A percentile compares a stretch with the other conserved stretches of the same genome.
These are phyloP conservation scores for Fusarium compactum DNA, from an alignment of 2,329 filamentous ascomycete species.

Conservation along the genomic window DNA sequence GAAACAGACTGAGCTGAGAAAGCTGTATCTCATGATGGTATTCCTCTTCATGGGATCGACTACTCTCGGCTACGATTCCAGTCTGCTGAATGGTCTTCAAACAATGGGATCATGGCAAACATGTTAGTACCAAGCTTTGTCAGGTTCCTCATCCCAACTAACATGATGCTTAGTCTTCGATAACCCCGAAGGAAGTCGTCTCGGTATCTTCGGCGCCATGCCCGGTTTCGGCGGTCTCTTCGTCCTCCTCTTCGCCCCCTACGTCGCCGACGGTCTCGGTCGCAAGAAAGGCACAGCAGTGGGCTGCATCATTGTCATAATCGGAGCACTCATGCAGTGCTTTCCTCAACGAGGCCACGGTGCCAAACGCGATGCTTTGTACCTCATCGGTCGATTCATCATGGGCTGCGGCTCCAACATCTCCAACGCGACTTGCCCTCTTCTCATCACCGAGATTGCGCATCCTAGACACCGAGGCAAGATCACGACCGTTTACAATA, in stretches of 20 bases:
- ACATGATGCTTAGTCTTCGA: constrained; percentile 34
- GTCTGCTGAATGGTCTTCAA: constrained; percentile 39
- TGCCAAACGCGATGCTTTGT: constrained; percentile 32
- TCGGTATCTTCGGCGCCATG: constrained; percentile 45
- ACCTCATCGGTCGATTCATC: constrained; percentile 41
- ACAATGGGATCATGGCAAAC: constrained; percentile 42
- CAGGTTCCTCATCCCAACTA: background rate
- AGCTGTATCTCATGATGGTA: constrained; percentile 42
- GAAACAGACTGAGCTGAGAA: constrained; percentile 42
- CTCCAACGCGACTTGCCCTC: constrained; percentile 41
- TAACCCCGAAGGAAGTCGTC: constrained; percentile 39
- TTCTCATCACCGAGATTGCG: constrained; percentile 43
- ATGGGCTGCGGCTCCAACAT: constrained; percentile 45
- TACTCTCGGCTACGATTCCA: constrained; percentile 39
- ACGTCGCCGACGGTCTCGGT: constrained; percentile 42
- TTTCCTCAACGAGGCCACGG: constrained; percentile 27
- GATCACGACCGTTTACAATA: constrained; percentile 45
- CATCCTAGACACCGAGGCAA: constrained; percentile 40
- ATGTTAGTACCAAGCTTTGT: constrained; percentile 8
- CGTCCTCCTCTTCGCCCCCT: constrained; percentile 43
- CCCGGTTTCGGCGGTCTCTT: constrained; percentile 44
- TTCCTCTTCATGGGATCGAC: constrained; percentile 45
- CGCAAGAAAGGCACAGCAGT: constrained; percentile 42
- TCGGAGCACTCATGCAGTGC: constrained; percentile 41
- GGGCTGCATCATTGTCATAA: constrained; percentile 35